Base-by-base conservation (phyloP, 805 yeast genomes). In the Candida odintsovae region DNA sequence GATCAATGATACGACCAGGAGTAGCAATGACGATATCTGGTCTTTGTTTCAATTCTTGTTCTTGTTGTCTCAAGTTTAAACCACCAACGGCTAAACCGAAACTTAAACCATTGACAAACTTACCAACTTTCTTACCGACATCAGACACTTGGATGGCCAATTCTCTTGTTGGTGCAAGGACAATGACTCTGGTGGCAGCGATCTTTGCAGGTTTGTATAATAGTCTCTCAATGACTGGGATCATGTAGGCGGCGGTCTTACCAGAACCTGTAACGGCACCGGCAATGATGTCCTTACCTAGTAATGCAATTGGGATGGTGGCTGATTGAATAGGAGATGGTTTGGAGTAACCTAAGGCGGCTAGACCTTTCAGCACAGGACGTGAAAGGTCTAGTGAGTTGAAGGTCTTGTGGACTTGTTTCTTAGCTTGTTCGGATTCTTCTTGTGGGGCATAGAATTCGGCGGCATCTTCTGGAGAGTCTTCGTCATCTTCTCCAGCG, bases 181-280 rank as follows among this genome's bases (percentile, higher is more conserved):
- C 87, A 38, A 94, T 77, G 18, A 94, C 99, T 63, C 97, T 78
- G 2, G 98, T 90, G 1, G 95, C 78, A 1, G 97, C 84, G 6
- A 86, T 69, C 59, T 86, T 86, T 45, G 87, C 75, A 12, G 98
- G 97, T 57, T 94, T 87, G 68, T 83, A 92, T 26, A 94, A 69
- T 31, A 94, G 72, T 68, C 99, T 82, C 69, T 94, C 99, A 50
- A 94, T 80, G 40, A 90, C 88, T 13, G 99, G 99, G 46, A 94
- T 86, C 84, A 94, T 83, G 64, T 89, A 94, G 1, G 99, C 99
- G 3, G 97, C 99, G 21, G 99, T 94, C 66, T 94, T 94, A 77
- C 99, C 99, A 19, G 98, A 92, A 71, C 99, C 99, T 5, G 99
- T 94, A 21, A 88, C 96, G 31, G 99, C 99, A 73, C 98, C 98